Base-by-base conservation (phyloP, 2,329 filamentous ascomycete species). In the Penicillium sclerotiorum region DNA sequence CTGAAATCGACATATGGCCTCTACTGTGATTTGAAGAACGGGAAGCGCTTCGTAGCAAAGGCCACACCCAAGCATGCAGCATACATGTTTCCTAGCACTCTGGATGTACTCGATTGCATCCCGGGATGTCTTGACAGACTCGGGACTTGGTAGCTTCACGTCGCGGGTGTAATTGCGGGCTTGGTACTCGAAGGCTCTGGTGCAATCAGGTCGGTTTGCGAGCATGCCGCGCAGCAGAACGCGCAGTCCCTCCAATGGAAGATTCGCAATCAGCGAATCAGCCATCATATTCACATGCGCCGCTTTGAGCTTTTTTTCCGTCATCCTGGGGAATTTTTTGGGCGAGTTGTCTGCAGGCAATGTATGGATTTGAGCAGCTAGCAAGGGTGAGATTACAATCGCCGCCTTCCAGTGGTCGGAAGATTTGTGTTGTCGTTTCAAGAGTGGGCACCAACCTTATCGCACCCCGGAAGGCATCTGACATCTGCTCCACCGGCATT, bases 271-370 rank as follows among this genome's bases (percentile, higher is more conserved):
- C 48, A 77, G 68, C 4, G 70, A 74, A 48, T 77, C 74, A 2
- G 70, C 73, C 74, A 77, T 77, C 69, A 77, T 73, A 45, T 77
- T 77, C 53, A 77, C 72, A 56, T 77, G 74, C 21, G 73, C 70
- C 51, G 44, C 41, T 44, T 52, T 55, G 23, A 18, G 38, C 38
- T 40, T 40, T 40, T 21, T 25, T 12, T 25, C 38, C 15, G 38
- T 28, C 38, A 40, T 40, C 23, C 23, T 40, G 38, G 23, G 38
- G 38, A 40, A 21, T 37, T 37, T 18, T 18, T 37, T 37, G 35
- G 35, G 35, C 17, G 35, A 21, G 35, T 18, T 18, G 17, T 37
- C 20, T 37, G 35, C 35, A 21, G 35, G 35, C 15, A 21, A 37
- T 21, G 35, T 37, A 37, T 37, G 18, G 35, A 37, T 21, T 37